A percentile compares a stretch with the other conserved stretches of the same genome.
These are phyloP conservation scores for Coemansia sp. DNA, from an alignment of 192 early-diverging fungal genomes.

Conservation along the genomic window DNA sequence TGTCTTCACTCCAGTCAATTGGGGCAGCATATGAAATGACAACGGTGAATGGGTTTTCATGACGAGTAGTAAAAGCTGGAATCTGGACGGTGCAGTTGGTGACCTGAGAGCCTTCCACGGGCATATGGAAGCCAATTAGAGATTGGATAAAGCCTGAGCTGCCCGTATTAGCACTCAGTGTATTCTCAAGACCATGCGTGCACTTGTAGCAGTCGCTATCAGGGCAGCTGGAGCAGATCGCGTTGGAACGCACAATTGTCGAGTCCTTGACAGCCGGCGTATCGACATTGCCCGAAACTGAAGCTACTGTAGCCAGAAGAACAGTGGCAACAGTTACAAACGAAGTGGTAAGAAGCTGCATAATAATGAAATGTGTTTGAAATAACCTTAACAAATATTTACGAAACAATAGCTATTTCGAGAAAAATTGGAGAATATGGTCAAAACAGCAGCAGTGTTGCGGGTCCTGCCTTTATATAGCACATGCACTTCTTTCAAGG, in stretches of 20 bases:
- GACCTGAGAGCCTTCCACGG: constrained; percentile 18
- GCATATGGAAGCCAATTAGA: constrained; percentile 41
- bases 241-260: constrained; percentile 46
- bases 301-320: neutral
- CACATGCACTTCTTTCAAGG: neutral
- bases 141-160: constrained; percentile 30
- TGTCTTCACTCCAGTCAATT: constrained; percentile 37
- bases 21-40: constrained; percentile 16
- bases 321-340: constrained; percentile 1
- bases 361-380: neutral
- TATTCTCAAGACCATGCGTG: constrained; percentile 33
- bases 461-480: neutral
- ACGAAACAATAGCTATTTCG: neutral
- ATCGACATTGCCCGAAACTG: neutral
- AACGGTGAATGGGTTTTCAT: constrained; percentile 21
- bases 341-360: neutral
- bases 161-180: constrained; percentile 34
- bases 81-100: constrained; percentile 39
- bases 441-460: neutral
- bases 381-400: neutral
- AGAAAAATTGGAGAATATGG: neutral
- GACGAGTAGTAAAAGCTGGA: constrained; percentile 33
- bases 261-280: constrained; percentile 50
- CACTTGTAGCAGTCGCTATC: constrained; percentile 52
- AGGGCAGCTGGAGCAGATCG: constrained; percentile 43